These are phyloP conservation scores for Exophiala sp. DNA, from an alignment of 2,329 filamentous ascomycete genomes.

Conservation along the genomic window DNA sequence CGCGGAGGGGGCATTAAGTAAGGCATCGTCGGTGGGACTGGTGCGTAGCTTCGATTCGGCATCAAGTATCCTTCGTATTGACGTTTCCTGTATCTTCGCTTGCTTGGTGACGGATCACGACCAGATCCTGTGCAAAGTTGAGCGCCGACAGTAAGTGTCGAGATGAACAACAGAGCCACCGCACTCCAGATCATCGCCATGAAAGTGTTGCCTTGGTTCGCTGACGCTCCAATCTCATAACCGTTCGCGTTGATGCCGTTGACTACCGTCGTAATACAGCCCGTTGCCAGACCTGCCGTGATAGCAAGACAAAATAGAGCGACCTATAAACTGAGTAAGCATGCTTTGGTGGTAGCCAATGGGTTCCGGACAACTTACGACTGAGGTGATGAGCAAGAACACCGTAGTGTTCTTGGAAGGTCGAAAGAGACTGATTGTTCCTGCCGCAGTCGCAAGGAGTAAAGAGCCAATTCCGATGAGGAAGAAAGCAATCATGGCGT, in stretches of 20 bases:
- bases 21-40: too few species aligned
- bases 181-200: constrained; percentile 7
- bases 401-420: not conserved
- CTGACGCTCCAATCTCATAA: constrained; percentile 1
- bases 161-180: not conserved
- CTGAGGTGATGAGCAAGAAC: not conserved
- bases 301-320: not conserved
- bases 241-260: constrained; percentile 6
- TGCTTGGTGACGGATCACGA: not conserved
- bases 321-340: not conserved
- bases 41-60: not conserved
- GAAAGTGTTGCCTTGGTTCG: constrained; percentile 2
- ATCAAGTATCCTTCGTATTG: not conserved
- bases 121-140: not conserved
- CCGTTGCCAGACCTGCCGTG: not conserved
- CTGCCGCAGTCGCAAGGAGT: not conserved
- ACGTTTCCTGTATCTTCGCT: not conserved
- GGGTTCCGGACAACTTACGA: not conserved
- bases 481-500: constrained; percentile 4
- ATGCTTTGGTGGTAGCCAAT: not conserved
- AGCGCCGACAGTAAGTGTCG: not conserved
- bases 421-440: not conserved
- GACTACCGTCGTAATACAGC: constrained; percentile 1
- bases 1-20: too few species aligned
- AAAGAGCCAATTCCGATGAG: constrained; percentile 5